phyloP scores from a whole-genome alignment of 768 basidiomycete species.

The Tulasnella sp. region DNA sequence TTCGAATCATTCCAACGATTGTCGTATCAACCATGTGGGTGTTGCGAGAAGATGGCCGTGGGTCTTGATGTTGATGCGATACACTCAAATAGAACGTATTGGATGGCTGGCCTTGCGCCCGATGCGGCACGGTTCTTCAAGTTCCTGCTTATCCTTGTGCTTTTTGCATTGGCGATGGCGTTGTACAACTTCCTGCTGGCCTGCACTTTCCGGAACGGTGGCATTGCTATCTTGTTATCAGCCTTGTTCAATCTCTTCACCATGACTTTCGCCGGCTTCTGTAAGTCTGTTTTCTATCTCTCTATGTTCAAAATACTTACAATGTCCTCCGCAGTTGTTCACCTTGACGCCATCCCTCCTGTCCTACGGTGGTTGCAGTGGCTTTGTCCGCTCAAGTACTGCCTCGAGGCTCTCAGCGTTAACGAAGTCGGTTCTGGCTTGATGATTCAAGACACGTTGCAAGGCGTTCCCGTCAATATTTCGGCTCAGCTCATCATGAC shows the following conservation, averaged over 20 bases:
- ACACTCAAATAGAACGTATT: conserved; percentile 49
- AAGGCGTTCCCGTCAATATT: conserved; percentile 72
- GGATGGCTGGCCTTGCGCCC: conserved; percentile 85
- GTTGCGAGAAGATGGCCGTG: background rate
- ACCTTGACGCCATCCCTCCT: conserved; percentile 71
- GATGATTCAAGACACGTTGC: conserved; percentile 64
- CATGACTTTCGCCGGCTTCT: conserved; percentile 78
- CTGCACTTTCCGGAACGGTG: conserved; percentile 70
- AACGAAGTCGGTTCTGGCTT: conserved; percentile 89
- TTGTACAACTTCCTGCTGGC: conserved; percentile 89
- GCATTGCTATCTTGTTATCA: conserved; percentile 81
- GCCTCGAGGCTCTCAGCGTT: conserved; percentile 74
- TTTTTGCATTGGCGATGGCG: conserved; percentile 77
- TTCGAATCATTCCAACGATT: conserved; percentile 82
- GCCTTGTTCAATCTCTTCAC: conserved; percentile 36
- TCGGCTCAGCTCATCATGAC: conserved; percentile 82
- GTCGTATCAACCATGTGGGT: conserved; percentile 72
- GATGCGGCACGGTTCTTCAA: conserved; percentile 86
- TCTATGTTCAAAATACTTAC: background rate
- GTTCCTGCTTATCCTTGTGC: conserved; percentile 77
- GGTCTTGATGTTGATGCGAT: conserved; percentile 3
- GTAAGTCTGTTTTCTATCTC: conserved; percentile 2
- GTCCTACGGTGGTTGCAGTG: conserved; percentile 92
- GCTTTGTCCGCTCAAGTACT: conserved; percentile 74
- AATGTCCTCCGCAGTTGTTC: conserved; percentile 39